Evolutionary conservation across 202 grass and related monocot species (phyloP).

Genomic region (Dendrocalamus latiflorus): DNA sequence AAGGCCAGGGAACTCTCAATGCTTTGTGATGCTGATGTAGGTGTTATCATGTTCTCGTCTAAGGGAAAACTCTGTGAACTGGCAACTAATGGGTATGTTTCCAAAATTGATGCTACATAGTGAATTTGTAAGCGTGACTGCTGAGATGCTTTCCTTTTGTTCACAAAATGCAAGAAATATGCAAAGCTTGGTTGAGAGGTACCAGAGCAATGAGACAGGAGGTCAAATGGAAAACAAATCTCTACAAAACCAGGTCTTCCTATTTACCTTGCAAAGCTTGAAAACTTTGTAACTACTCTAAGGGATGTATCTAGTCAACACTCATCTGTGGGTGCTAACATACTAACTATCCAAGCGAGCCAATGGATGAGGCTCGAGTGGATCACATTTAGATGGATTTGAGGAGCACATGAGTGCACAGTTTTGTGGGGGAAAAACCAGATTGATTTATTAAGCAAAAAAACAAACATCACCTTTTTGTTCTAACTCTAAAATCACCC

Average conservation of each 20-base stretch:
- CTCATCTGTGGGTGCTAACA: not conserved
- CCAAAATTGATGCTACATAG: too few relatives aligned
- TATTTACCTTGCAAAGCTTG: constrained; percentile 2
- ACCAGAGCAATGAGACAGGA: too few relatives aligned
- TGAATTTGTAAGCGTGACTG: too few relatives aligned
- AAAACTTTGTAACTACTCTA: not conserved
- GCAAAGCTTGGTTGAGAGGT: too few relatives aligned
- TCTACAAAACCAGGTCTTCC: constrained; percentile 43
- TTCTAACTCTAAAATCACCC: not conserved
- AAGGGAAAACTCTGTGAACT: too few relatives aligned
- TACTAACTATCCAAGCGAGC: not conserved
- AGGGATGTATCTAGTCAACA: not conserved
- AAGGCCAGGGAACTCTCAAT: too few relatives aligned
- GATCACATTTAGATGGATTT: constrained; percentile 1
- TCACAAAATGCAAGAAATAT: too few relatives aligned
- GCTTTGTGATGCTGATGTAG: too few relatives aligned
- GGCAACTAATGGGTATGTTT: too few relatives aligned
- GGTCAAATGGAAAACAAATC: too few relatives aligned
- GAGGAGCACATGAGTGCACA: not conserved
- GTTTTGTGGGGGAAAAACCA: not conserved
- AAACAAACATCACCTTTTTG: not conserved
- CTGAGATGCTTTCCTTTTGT: too few relatives aligned
- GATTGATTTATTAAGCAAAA: not conserved
- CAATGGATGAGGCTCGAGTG: not conserved
- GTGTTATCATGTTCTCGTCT: too few relatives aligned